Evolutionary conservation across 139 green algal genomes (phyloP).

Genomic region (Closterium sp.): DNA sequence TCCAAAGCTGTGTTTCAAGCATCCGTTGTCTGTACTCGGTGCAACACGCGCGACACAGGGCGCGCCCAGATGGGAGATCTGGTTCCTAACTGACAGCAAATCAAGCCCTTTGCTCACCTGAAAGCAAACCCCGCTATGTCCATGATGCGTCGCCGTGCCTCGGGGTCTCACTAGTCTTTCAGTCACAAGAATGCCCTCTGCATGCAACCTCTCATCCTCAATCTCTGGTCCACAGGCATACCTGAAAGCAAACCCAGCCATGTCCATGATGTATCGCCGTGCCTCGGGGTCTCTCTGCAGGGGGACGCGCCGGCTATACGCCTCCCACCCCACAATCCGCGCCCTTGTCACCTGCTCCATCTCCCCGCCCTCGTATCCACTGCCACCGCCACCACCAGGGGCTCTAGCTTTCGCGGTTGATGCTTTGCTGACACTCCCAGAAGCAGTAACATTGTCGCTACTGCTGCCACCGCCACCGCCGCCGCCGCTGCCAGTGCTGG

Average conservation of each 20-base stretch:
- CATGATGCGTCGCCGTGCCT: too few species aligned
- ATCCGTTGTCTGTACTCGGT: too few species aligned
- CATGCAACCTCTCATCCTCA: too few species aligned
- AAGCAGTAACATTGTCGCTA: neutral
- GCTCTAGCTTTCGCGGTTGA: neutral
- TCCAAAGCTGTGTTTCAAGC: too few species aligned
- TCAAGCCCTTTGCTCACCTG: neutral
- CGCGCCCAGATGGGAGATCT: too few species aligned
- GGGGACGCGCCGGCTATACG: neutral
- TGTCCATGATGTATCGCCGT: slow-evolving; percentile 21
- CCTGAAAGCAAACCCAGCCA: slow-evolving; percentile 32
- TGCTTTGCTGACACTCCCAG: too few species aligned
- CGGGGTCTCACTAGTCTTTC: too few species aligned
- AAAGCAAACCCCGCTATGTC: slow-evolving; percentile 40
- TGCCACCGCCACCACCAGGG: neutral
- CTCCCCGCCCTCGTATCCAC: neutral
- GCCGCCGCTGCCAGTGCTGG: neutral
- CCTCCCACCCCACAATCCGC: slow-evolving; percentile 10
- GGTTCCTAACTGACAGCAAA: too few species aligned
- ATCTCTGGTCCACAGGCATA: too few species aligned
- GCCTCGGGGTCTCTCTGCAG: slow-evolving; percentile 3
- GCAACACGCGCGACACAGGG: too few species aligned
- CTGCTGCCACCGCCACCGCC: too few species aligned
- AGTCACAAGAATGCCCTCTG: too few species aligned
- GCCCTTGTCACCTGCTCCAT: neutral